Evolutionary conservation across 805 yeast genomes (phyloP), one percentile per base, ranked within the genome.

Genomic region (Kodamaea restingae): DNA sequence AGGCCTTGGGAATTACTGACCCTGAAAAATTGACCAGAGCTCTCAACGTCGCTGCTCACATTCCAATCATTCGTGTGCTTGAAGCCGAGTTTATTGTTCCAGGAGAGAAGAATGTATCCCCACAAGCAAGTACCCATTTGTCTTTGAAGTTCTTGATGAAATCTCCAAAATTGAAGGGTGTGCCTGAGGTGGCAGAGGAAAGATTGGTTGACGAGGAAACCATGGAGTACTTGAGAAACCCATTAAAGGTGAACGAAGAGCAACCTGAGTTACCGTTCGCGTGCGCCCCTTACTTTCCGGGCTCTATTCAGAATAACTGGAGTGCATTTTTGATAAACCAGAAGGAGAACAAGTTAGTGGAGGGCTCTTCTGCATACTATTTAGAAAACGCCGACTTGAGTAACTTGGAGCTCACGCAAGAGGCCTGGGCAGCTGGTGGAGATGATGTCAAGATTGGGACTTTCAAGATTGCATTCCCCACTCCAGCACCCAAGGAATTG

Each of bases 81-180:
- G 76, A 75, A 37, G 81, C 95, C 31, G 78, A 76, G 42, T 88
- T 88, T 63, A 73, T 75, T 46, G 96, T 91, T 31, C 91, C 96
- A 3, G 98, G 98, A 24, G 97, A 90, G 66, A 56, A 62, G 11
- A 67, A 67, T 21, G 80, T 85, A 20, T 83, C 96, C 18, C 71
- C 75, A 18, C 40, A 48, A 36, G 78, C 97, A 2, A 74, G 75
- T 35, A 80, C 87, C 7, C 90, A 87, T 60, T 66, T 95, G 43
- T 80, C 78, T 21, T 48, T 93, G 17, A 88, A 90, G 60, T 82
- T 84, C 42, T 60, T 86, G 32, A 77, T 88, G 28, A 80, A 81
- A 50, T 85, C 95, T 2, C 80, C 91, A 5, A 73, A 72, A 28
- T 84, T 80, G 44, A 81, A 81, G 54, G 67, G 76, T n/a, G 61